A percentile compares a stretch with the other conserved stretches of the same genome.
Evolutionary conservation across 2,329 filamentous ascomycete species (phyloP).

Genomic region (Colletotrichum ledebouriae): DNA sequence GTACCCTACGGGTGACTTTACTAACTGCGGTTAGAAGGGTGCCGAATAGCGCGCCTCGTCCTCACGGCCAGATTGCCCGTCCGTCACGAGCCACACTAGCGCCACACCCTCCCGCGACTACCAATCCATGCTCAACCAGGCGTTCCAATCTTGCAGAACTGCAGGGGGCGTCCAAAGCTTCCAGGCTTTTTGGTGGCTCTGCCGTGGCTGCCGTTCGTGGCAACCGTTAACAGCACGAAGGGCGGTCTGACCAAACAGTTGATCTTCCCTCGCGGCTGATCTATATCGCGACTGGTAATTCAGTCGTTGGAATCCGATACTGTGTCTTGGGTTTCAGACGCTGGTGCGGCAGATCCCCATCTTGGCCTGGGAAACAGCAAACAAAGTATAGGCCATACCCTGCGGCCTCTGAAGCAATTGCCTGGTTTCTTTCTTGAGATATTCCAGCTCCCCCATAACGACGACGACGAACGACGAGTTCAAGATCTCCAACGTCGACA

Average conservation of each 20-base stretch:
- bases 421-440: constrained; percentile 2
- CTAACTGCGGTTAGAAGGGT: no score
- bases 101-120: constrained; percentile 19
- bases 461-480: constrained; percentile 23
- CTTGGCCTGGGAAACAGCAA: constrained; percentile 7
- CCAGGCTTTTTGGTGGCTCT: constrained; percentile 31
- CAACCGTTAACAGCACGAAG: constrained; percentile 36
- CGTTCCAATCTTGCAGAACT: constrained; percentile 31
- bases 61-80: constrained; percentile 11
- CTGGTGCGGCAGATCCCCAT: constrained; percentile 19
- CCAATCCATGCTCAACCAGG: constrained; percentile 34
- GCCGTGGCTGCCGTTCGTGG: constrained; percentile 34
- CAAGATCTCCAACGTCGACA: constrained; percentile 36
- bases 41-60: no score
- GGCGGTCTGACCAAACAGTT: neutral
- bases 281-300: constrained; percentile 10
- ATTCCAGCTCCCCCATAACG: constrained; percentile 14
- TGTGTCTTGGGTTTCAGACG: constrained; percentile 21
- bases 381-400: constrained; percentile 15
- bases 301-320: neutral
- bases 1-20: no score
- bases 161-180: constrained; percentile 31
- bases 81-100: constrained; percentile 6
- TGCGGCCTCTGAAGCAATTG: constrained; percentile 25
- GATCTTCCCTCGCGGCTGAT: constrained; percentile 26